These are phyloP conservation scores for Parmelia sp. DNA, from an alignment of 495 filamentous ascomycete species.

Conservation along the genomic window DNA sequence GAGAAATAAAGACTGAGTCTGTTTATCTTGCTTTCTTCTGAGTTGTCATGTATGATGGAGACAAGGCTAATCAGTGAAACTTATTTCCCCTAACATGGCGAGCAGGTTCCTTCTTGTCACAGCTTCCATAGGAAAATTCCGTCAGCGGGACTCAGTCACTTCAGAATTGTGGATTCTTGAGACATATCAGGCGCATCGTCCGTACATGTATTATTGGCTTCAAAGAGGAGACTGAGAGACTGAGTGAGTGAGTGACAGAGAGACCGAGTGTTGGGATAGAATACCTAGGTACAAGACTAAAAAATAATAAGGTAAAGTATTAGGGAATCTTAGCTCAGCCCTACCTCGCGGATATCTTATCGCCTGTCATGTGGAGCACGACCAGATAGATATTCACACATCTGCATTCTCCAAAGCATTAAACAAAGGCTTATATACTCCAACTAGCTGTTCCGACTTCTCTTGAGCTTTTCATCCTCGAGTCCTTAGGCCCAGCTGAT, in stretches of 20 bases:
- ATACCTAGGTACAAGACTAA: too few relatives aligned
- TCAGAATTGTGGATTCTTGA: too few relatives aligned
- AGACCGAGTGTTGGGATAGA: too few relatives aligned
- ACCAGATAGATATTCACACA: background rate
- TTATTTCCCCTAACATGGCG: background rate
- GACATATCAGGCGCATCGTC: too few relatives aligned
- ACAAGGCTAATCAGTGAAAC: background rate
- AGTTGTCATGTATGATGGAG: background rate
- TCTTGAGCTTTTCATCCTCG: background rate
- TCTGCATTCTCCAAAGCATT: background rate
- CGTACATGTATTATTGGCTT: too few relatives aligned
- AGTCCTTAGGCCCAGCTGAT: background rate
- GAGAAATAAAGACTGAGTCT: background rate
- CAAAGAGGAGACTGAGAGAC: too few relatives aligned
- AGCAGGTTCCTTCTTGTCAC: background rate
- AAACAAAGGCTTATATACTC: too few relatives aligned
- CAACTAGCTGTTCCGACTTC: too few relatives aligned
- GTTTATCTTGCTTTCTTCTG: background rate
- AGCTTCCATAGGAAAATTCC: too few relatives aligned
- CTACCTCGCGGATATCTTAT: constrained; percentile 1
- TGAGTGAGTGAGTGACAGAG: too few relatives aligned
- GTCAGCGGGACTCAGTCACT: background rate
- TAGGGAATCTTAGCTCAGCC: background rate
- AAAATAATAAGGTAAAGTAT: too few relatives aligned
- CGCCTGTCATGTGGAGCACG: too few relatives aligned